phyloP scores from a whole-genome alignment of 352 stramenopile genomes.

The Pilasporangium apinafurcum region DNA sequence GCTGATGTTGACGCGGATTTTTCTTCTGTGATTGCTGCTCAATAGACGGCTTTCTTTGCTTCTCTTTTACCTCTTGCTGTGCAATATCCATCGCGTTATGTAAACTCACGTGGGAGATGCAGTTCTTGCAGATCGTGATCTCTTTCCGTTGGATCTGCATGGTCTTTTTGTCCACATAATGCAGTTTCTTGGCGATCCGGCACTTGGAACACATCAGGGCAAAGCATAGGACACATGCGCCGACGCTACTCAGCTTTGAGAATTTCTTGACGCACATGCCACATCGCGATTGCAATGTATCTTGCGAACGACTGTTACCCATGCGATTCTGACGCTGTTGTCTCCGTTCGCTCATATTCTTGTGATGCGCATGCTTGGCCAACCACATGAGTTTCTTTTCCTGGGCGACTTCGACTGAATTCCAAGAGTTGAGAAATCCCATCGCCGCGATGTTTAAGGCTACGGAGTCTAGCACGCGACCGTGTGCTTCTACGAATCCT shows the following conservation, averaged over 20 bases:
- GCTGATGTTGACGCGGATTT: neutral
- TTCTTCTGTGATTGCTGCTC: too few species aligned
- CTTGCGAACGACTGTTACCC: neutral
- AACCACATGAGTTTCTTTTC: conserved; percentile 43
- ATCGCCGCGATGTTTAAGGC: conserved; percentile 31
- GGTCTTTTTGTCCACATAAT: conserved; percentile 15
- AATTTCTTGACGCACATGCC: conserved; percentile 24
- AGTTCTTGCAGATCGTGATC: conserved; percentile 23
- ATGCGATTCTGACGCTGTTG: neutral
- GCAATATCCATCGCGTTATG: conserved; percentile 18
- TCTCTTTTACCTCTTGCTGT: conserved; percentile 16
- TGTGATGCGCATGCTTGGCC: neutral
- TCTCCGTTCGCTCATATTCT: neutral
- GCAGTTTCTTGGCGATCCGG: conserved; percentile 21
- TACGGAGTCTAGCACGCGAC: conserved; percentile 18
- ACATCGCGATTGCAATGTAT: conserved; percentile 2
- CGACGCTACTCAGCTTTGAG: conserved; percentile 20
- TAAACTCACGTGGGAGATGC: conserved; percentile 14
- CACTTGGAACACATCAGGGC: conserved; percentile 31
- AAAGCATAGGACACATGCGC: conserved; percentile 22
- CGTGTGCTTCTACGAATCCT: conserved; percentile 2
- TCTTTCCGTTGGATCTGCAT: conserved; percentile 19
- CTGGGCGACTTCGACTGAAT: conserved; percentile 30
- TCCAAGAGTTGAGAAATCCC: conserved; percentile 39
- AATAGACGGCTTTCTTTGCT: neutral